Percentiles rank a stretch among this genome's conserved stretches.
These are phyloP conservation scores for Leucogyrophana mollusca DNA, from an alignment of 768 basidiomycete genomes.

Conservation along the genomic window DNA sequence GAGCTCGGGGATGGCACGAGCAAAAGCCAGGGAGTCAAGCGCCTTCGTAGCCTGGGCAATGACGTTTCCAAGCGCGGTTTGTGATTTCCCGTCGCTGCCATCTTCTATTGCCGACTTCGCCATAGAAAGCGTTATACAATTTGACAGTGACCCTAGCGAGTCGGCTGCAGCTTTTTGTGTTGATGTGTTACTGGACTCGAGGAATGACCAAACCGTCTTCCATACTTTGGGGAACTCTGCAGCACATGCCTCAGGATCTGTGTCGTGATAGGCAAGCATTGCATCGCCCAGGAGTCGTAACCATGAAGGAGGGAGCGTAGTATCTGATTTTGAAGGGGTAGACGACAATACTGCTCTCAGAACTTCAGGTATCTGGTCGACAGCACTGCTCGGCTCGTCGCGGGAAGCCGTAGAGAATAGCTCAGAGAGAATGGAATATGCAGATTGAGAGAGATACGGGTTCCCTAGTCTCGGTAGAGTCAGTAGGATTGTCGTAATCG, in stretches of 20 bases:
- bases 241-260: constrained; percentile 49
- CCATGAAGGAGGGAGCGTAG: constrained; percentile 74
- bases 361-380: constrained; percentile 57
- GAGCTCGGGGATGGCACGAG: constrained; percentile 75
- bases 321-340: constrained; percentile 68
- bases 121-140: constrained; percentile 68
- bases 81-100: constrained; percentile 42
- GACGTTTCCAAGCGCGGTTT: constrained; percentile 51
- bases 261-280: constrained; percentile 60
- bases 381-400: constrained; percentile 47
- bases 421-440: constrained; percentile 84
- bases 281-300: constrained; percentile 70
- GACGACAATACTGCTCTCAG: constrained; percentile 68
- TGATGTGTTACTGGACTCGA: constrained; percentile 64
- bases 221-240: constrained; percentile 63
- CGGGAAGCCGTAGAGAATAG: constrained; percentile 59
- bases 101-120: constrained; percentile 53
- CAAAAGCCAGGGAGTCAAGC: constrained; percentile 70
- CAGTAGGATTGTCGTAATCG: constrained; percentile 70
- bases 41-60: constrained; percentile 65
- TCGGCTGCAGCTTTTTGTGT: constrained; percentile 64
- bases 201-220: constrained; percentile 73
- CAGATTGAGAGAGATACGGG: constrained; percentile 83
- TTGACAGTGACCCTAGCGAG: constrained; percentile 60
- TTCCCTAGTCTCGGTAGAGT: constrained; percentile 84